Conservation (phyloP, 441 rosid genomes). For the Kokia cookei region DNA sequence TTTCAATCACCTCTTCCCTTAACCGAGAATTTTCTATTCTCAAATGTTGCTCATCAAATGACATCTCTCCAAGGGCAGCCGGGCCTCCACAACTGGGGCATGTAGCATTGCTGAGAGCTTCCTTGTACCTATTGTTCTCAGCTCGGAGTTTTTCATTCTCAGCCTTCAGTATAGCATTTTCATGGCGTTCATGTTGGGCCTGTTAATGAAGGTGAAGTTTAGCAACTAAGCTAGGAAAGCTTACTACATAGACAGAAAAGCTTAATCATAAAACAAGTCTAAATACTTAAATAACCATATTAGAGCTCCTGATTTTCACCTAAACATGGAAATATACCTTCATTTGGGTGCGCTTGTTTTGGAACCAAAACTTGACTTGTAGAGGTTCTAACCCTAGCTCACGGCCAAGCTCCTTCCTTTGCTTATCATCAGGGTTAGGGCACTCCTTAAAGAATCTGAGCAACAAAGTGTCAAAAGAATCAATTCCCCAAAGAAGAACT, state of each 20-base stretch:
- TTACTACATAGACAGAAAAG: neutral
- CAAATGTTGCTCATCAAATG: conserved; percentile 93
- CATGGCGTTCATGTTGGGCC: conserved; percentile 90
- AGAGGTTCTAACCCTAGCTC: conserved; percentile 81
- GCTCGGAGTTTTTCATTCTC: conserved; percentile 85
- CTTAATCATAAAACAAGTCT: neutral
- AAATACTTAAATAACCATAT: neutral
- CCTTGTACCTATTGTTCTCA: conserved; percentile 86
- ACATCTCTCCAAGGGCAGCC: conserved; percentile 93
- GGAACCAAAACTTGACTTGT: conserved; percentile 98
- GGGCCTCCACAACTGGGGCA: conserved; percentile 97
- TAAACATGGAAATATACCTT: conserved; percentile 27
- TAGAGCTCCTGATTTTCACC: neutral
- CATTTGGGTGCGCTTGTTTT: conserved; percentile 98
- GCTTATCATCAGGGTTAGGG: conserved; percentile 98
- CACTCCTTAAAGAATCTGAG: conserved; percentile 85
- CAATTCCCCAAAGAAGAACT: neutral
- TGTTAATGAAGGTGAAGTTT: conserved; percentile 9
- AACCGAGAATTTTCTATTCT: conserved; percentile 87
- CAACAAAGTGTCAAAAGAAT: neutral
- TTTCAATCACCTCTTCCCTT: conserved; percentile 68
- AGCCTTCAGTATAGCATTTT: conserved; percentile 62
- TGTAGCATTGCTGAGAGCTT: conserved; percentile 78
- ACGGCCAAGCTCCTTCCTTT: conserved; percentile 82
- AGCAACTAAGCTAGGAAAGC: neutral